Conservation (phyloP, 495 filamentous ascomycete species). For the Chaetomium tenue region DNA sequence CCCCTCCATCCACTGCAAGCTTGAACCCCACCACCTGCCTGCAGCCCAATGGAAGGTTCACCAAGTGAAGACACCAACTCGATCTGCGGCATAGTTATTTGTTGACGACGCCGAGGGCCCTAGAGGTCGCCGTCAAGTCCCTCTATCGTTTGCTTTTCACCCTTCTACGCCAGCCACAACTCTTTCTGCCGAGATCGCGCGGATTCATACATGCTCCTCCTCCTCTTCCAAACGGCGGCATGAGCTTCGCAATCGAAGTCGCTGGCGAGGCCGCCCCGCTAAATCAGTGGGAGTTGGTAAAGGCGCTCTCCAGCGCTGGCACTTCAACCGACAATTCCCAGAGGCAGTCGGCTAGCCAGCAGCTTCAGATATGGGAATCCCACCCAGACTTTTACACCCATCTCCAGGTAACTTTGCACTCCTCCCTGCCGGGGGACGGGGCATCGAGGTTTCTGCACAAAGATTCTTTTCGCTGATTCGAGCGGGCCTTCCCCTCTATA, state of each 20-base stretch:
- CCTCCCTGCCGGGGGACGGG: neutral
- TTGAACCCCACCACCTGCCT: neutral
- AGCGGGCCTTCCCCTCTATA: constrained; percentile 32
- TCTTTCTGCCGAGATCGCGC: too few species aligned
- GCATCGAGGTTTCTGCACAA: neutral
- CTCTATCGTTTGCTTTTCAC: neutral
- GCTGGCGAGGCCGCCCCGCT: constrained; percentile 55
- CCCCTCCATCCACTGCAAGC: neutral
- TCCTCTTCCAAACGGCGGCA: constrained; percentile 20
- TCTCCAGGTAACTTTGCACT: constrained; percentile 61
- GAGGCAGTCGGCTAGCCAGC: constrained; percentile 74
- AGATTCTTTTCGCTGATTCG: constrained; percentile 7
- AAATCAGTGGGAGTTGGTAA: constrained; percentile 64
- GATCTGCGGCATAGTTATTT: neutral
- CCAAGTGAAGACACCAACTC: neutral
- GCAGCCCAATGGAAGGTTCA: neutral
- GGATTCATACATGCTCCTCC: neutral
- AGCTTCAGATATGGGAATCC: constrained; percentile 83
- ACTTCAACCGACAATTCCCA: constrained; percentile 70
- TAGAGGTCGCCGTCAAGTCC: neutral
- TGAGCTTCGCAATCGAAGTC: constrained; percentile 56
- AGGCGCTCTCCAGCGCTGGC: constrained; percentile 69
- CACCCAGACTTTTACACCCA: constrained; percentile 70
- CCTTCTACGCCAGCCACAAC: too few species aligned
- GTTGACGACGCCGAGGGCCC: neutral